phyloP scores from a whole-genome alignment of 306 rosid genomes.

The Cucurbita ficifolia region DNA sequence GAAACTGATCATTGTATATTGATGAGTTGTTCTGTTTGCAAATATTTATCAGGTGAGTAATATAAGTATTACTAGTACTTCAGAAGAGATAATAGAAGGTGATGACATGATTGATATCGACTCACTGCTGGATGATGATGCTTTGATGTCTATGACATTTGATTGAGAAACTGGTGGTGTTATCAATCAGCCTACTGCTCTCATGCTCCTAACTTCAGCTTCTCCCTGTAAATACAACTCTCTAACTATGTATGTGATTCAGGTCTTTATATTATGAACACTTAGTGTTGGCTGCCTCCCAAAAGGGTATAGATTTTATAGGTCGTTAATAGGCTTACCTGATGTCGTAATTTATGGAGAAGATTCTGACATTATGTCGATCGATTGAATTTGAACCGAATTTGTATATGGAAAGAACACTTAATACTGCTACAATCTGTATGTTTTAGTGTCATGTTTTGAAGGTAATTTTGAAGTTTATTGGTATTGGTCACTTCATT shows the following conservation, averaged over 20 bases:
- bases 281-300: slow-evolving; percentile 3
- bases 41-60: slow-evolving; percentile 23
- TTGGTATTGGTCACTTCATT: neutral
- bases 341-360: slow-evolving; percentile 4
- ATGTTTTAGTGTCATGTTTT: neutral
- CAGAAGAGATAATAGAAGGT: slow-evolving; percentile 38
- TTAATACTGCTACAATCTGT: neutral
- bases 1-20: neutral
- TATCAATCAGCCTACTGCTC: neutral
- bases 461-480: neutral
- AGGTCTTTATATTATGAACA: neutral
- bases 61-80: slow-evolving; percentile 21
- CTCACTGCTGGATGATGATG: slow-evolving; percentile 53
- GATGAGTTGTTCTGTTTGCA: neutral
- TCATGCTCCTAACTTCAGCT: slow-evolving; percentile 2
- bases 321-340: slow-evolving; percentile 3
- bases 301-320: neutral
- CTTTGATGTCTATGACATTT: slow-evolving; percentile 60
- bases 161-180: slow-evolving; percentile 14
- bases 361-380: neutral
- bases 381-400: slow-evolving; percentile 1
- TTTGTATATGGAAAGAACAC: slow-evolving; percentile 4
- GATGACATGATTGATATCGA: slow-evolving; percentile 67
- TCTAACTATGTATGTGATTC: slow-evolving; percentile 4
- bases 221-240: neutral